Base-by-base conservation (phyloP, 176 grass and related monocot species). In the Urochloa ruziziensis region DNA sequence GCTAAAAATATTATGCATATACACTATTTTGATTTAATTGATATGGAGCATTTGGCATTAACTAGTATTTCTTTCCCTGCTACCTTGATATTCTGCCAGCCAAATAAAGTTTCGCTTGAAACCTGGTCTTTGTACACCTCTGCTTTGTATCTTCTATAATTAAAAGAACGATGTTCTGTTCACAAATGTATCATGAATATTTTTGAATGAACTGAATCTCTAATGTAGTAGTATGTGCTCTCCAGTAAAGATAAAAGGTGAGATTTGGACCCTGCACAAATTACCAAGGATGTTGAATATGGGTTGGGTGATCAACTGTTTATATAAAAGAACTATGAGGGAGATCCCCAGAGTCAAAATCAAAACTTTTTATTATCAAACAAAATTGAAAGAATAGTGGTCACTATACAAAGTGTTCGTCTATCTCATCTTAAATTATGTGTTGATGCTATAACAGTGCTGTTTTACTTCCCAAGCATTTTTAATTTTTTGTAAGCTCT, bases 41-140 rank as follows among this genome's bases (percentile, higher is more conserved):
- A 67, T 51, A 44, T 29, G 17, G n/a, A 84, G 5, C 7, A 79
- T 74, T 62, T 73, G 15, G 18, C 13, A 16, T 39, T 32, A 36
- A 52, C 6, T 6, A 32, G 6, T 83, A 32, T n/a, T 87, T n/a
- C 13, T 78, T 72, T 33, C 68, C 71, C 35, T 66, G 46, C 56
- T 30, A 61, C 79, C 28, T 48, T 62, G 35, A 85, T 36, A 69
- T 49, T 61, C 35, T 21, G 9, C 9, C 54, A 28, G 8, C 33
- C 36, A 54, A 46, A 70, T 66, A 65, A 42, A 56, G 64, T 86
- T 74, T 88, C 18, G n/a, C n/a, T n/a, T n/a, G n/a, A n/a, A n/a
- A n/a, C n/a, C n/a, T n/a, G n/a, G n/a, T n/a, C n/a, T n/a, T 73
- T 73, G 63, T 25, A 10, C 1, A 34, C 19, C 34, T 71, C 24